A percentile compares a stretch with the other conserved stretches of the same genome.
Evolutionary conservation across 140 eudicot species (phyloP).

Genomic region (Bidens hawaiensis): DNA sequence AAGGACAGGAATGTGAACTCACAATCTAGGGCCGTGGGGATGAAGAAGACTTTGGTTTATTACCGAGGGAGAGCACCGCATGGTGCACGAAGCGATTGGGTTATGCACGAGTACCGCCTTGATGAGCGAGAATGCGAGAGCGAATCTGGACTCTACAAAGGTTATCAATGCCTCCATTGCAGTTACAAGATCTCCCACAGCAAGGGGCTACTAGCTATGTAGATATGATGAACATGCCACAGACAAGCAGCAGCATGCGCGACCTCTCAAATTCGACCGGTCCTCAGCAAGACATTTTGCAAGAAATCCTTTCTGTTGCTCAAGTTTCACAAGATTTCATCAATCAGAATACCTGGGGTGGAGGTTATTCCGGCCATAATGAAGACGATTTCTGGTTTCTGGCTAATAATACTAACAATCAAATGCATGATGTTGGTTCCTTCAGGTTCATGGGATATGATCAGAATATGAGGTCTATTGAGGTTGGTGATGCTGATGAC

Average conservation of each 20-base stretch:
- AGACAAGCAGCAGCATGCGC: conserved; percentile 34
- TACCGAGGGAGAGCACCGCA: conserved; percentile 99
- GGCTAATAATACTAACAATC: conserved; percentile 30
- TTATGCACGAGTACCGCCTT: conserved; percentile 94
- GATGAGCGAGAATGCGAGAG: conserved; percentile 87
- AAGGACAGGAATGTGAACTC: conserved; percentile 88
- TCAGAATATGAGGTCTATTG: conserved; percentile 36
- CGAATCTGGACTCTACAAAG: conserved; percentile 68
- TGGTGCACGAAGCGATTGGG: conserved; percentile 95
- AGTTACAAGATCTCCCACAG: conserved; percentile 65
- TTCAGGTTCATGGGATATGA: conserved; percentile 41
- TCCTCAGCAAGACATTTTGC: conserved; percentile 54
- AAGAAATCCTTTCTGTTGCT: conserved; percentile 86
- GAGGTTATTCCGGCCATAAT: conserved; percentile 33
- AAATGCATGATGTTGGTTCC: conserved; percentile 38
- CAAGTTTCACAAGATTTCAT: conserved; percentile 71
- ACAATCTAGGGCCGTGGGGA: conserved; percentile 78
- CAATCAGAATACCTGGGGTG: conserved; percentile 66
- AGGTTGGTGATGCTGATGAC: conserved; percentile 44
- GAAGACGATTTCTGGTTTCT: conserved; percentile 61
- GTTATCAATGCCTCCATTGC: conserved; percentile 72
- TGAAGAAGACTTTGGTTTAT: conserved; percentile 96
- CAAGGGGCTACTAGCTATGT: conserved; percentile 31
- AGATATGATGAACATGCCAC: conserved; percentile 44
- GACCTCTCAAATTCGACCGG: conserved; percentile 29